Base-by-base conservation (phyloP, 768 basidiomycete genomes). In the Pisolithus microcarpus region DNA sequence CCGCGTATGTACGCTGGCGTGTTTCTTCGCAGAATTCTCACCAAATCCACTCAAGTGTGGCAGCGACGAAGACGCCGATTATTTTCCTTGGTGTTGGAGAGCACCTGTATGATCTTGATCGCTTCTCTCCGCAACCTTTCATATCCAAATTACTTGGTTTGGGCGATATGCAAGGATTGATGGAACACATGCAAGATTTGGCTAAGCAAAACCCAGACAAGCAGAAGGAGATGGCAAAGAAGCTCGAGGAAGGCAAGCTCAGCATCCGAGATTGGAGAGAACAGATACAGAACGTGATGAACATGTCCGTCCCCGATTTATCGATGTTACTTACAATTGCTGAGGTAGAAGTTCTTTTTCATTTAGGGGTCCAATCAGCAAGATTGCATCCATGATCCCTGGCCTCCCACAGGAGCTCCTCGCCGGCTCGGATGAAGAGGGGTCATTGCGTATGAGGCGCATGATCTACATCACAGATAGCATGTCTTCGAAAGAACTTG, bases 401-500 rank as follows among this genome's bases (percentile, higher is more conserved):
- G 96, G 96, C 24, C 79, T 99, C 55, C 88, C 91, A 11, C 88
- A 92, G 58, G 91, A 91, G 39, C 71, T 98, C 58, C 77, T 97
- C 51, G 85, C 89, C 61, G 94, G 91, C 24, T 87, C 86, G 23
- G 95, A 97, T 61, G 94, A 97, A 67, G 95, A 99, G 59, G 91
- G 90, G 28, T 80, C 86, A 5, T 64, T 78, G 52, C 85, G 91
- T 51, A 84, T 99, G 82, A 97, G 97, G 70, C 85, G 94, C 52
- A 91, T 99, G 88, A 90, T 97, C 60, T 98, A 87, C 72, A 98
- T 99, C 62, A 96, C 92, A 10, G 96, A 99, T 67, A 91, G 90
- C 62, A 99, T 99, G 96, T 91, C 91, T 45, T 82, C 88, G 34
- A 69, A 70, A 49, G 96, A 99, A 68, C 80, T 99, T 48, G 92